Evolutionary conservation across 805 yeast genomes (phyloP), one percentile per base, ranked within the genome.

Genomic region (Metschnikowia orientalis): DNA sequence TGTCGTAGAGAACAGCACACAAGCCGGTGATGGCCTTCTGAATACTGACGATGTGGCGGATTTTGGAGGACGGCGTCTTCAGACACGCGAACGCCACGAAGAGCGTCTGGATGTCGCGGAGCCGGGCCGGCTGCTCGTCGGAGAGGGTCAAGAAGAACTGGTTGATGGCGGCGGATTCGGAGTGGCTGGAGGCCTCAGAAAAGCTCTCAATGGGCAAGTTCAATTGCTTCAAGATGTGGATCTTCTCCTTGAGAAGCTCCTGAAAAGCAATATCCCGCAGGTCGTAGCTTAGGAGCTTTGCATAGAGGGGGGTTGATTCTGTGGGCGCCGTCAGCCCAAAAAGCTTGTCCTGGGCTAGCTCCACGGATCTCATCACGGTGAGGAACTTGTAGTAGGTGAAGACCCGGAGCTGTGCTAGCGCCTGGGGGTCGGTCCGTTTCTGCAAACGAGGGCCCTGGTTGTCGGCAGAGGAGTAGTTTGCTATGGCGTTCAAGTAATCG

Each of bases 401-500:
- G 4, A 66, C 55, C 9, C 71, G 47, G 26, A 65, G 50, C 41
- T 66, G 71, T 29, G 47, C 42, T n/a, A 56, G 35, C 7, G 71
- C 71, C 17, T 53, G 52, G 2, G 51, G 44, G 41, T 66, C 71
- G 8, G 58, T 38, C 23, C 71, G 48, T 35, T 56, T 60, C 16
- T 57, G 54, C 17, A 64, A 45, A 40, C 62, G 61, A 15, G 61
- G 54, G 3, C 67, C 56, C 6, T 61, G 51, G 7, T 23, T 29
- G n/a, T n/a, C n/a, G n/a, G n/a, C n/a, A 6, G 61, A 35, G 19
- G 62, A 55, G 43, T 63, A 64, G 41, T 60, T 62, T 21, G 69
- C 60, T 11, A 66, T 65, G 19, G 71, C 70, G 23, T 62, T 45
- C 32, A 66, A 44, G 41, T 66, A 66, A 42, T 66, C 71, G 40